Conservation (phyloP, 352 stramenopile species). For the Globisporangium camurandrum region DNA sequence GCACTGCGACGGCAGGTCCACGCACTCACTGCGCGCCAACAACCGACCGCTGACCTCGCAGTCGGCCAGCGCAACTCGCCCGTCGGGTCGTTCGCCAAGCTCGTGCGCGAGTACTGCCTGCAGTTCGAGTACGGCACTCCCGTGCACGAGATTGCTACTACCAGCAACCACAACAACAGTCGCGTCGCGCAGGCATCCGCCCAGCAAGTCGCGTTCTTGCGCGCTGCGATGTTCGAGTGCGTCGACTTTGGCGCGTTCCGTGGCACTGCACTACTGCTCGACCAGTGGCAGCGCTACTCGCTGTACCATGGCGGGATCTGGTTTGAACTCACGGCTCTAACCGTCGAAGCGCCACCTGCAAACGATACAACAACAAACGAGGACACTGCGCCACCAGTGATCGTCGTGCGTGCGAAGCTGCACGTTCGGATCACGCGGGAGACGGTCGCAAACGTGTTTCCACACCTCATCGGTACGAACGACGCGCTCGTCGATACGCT, state of each 20-base stretch:
- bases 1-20: slow-evolving; percentile 43
- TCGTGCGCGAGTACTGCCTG: slow-evolving; percentile 43
- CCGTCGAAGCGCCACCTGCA: slow-evolving; percentile 7
- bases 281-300: slow-evolving; percentile 57
- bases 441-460: slow-evolving; percentile 53
- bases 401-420: slow-evolving; percentile 23
- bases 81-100: slow-evolving; percentile 16
- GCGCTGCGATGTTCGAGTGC: slow-evolving; percentile 25
- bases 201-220: slow-evolving; percentile 26
- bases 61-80: slow-evolving; percentile 15
- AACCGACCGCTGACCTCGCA: slow-evolving; percentile 23
- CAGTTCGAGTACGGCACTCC: slow-evolving; percentile 42
- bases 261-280: slow-evolving; percentile 28
- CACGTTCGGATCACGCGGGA: slow-evolving; percentile 32
- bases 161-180: slow-evolving; percentile 13
- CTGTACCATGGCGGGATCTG: slow-evolving; percentile 31
- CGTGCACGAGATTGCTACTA: slow-evolving; percentile 12
- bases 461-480: slow-evolving; percentile 24
- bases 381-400: slow-evolving; percentile 13
- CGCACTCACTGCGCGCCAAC: slow-evolving; percentile 20
- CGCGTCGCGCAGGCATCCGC: slow-evolving; percentile 16
- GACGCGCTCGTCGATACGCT: slow-evolving; percentile 25
- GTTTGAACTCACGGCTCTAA: slow-evolving; percentile 36
- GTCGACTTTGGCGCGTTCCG: slow-evolving; percentile 37
- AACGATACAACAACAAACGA: slow-evolving; percentile 1